These are phyloP conservation scores for Nannochloropsis oceanica DNA, from an alignment of 108 stramenopile genomes.

Conservation along the genomic window DNA sequence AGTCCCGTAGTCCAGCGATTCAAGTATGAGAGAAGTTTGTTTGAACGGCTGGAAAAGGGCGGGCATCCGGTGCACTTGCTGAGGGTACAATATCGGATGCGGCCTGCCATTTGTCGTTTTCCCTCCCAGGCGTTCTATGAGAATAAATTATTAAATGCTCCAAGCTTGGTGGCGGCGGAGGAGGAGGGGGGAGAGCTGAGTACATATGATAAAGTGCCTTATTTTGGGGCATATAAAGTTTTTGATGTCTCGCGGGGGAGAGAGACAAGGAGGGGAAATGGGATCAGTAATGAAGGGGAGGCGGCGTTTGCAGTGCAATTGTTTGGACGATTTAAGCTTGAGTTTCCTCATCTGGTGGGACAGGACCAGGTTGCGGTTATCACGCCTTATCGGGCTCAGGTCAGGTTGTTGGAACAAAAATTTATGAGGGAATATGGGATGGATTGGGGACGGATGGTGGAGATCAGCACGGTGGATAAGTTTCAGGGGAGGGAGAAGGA, in stretches of 20 bases:
- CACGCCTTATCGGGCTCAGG: conserved; percentile 12
- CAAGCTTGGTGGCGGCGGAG: not conserved
- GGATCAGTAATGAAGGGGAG: not conserved
- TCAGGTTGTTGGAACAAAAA: not conserved
- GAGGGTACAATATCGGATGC: conserved; percentile 90
- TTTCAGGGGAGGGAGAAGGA: conserved; percentile 44
- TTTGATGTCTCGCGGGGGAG: not conserved
- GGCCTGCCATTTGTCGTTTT: conserved; percentile 71
- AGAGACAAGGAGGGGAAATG: not conserved
- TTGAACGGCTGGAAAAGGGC: conserved; percentile 81
- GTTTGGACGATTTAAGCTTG: not conserved
- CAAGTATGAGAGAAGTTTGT: conserved; percentile 66
- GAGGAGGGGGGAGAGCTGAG: not conserved
- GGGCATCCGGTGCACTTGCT: conserved; percentile 77
- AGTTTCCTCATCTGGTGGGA: not conserved
- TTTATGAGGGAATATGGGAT: not conserved
- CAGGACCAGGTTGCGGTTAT: conserved; percentile 6
- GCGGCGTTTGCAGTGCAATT: not conserved
- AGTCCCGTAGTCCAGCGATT: not conserved
- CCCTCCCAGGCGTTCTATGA: conserved; percentile 22
- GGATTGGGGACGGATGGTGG: not conserved
- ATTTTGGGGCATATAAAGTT: not conserved
- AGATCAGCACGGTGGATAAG: conserved; percentile 41
- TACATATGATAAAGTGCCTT: not conserved
- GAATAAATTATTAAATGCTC: not conserved